These are phyloP conservation scores for Pseudocercospora musae DNA, from an alignment of 2,329 filamentous ascomycete genomes.

Conservation along the genomic window DNA sequence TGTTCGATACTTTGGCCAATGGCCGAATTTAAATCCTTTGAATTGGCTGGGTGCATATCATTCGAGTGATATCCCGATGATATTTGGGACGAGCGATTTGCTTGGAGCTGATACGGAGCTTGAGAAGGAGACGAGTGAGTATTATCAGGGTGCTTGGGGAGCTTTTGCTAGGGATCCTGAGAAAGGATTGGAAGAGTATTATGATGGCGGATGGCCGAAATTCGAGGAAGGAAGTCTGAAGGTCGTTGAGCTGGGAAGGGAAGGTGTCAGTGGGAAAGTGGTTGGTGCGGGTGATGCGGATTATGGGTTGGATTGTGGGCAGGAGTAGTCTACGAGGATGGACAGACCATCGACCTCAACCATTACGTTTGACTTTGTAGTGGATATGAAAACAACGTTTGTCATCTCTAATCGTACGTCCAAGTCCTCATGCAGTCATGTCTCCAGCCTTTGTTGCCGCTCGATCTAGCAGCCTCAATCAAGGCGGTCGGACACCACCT, in stretches of 20 bases:
- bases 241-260: conserved; percentile 9
- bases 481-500: not conserved
- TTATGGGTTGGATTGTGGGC: not conserved
- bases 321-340: not conserved
- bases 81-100: conserved; percentile 31
- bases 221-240: conserved; percentile 12
- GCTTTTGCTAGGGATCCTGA: conserved; percentile 36
- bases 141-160: conserved; percentile 33
- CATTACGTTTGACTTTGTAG: not conserved
- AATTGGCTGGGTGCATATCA: conserved; percentile 35
- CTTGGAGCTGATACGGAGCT: conserved; percentile 12
- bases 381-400: not conserved
- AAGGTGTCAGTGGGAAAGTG: not conserved
- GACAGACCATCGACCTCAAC: no score
- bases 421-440: not conserved
- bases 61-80: conserved; percentile 29
- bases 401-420: not conserved
- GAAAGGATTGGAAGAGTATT: conserved; percentile 23
- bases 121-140: conserved; percentile 21
- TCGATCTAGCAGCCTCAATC: not conserved
- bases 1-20: conserved; percentile 32
- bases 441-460: not conserved
- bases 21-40: conserved; percentile 18
- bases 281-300: not conserved
- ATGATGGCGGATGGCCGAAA: conserved; percentile 17